phyloP scores from a whole-genome alignment of 2,329 filamentous ascomycete species.

The Calonectria pseudoreteaudii region DNA sequence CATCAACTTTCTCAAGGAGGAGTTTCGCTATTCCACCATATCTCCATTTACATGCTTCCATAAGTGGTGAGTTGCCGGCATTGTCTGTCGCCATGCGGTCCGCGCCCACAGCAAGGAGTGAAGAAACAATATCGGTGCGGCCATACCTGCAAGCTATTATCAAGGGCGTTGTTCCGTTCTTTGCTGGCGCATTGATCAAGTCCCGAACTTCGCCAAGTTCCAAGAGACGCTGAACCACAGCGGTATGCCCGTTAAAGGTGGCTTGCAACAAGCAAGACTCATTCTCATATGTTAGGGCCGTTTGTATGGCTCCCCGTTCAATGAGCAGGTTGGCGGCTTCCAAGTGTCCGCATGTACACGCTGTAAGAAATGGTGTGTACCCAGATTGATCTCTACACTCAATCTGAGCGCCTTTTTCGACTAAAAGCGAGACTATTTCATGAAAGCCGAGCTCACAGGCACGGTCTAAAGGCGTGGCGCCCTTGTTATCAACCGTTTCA shows the following conservation, averaged over 20 bases:
- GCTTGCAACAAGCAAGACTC: neutral
- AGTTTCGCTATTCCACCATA: neutral
- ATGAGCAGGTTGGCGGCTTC: neutral
- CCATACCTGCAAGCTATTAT: neutral
- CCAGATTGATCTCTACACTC: neutral
- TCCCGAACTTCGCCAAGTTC: neutral
- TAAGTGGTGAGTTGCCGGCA: neutral
- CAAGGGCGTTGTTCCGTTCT: neutral
- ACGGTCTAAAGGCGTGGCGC: neutral
- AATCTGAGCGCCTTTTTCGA: neutral
- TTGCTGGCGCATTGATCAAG: neutral
- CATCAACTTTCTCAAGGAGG: neutral
- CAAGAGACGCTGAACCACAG: neutral
- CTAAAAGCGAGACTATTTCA: neutral
- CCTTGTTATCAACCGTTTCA: neutral
- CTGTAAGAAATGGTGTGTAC: neutral
- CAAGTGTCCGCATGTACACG: neutral
- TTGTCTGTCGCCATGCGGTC: neutral
- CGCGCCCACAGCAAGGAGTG: neutral
- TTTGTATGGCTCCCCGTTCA: neutral
- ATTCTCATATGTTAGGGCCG: neutral
- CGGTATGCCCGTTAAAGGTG: neutral
- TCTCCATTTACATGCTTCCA: neutral
- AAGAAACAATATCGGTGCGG: neutral
- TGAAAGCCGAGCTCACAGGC: neutral